A percentile compares a stretch with the other conserved stretches of the same genome.
These are phyloP conservation scores for Cutaneotrichosporon sp. DNA, from an alignment of 1,284 basidiomycete species.

Conservation along the genomic window DNA sequence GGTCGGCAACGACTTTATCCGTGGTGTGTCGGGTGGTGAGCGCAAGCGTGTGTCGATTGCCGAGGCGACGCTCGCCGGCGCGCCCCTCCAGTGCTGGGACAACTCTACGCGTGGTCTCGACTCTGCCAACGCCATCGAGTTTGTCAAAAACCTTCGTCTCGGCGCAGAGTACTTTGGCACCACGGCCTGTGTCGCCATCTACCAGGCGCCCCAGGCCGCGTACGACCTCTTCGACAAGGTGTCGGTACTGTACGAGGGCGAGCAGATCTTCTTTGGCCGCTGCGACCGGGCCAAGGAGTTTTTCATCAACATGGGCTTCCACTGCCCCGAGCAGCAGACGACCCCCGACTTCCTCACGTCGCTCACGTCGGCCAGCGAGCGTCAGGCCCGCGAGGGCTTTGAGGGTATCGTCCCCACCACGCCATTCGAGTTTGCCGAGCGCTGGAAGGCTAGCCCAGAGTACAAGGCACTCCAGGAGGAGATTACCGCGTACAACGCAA, in stretches of 20 bases:
- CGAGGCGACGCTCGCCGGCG: conserved; percentile 47
- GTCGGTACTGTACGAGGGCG: conserved; percentile 70
- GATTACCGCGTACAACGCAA: conserved; percentile 43
- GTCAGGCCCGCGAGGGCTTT: conserved; percentile 54
- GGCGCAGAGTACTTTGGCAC: conserved; percentile 50
- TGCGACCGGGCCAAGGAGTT: conserved; percentile 66
- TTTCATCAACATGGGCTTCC: conserved; percentile 72
- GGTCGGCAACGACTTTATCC: conserved; percentile 49
- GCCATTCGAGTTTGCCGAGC: conserved; percentile 55
- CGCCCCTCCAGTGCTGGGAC: conserved; percentile 50
- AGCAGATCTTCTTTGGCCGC: conserved; percentile 75
- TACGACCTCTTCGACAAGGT: conserved; percentile 64
- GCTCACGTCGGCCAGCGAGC: conserved; percentile 60
- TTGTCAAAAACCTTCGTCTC: conserved; percentile 53
- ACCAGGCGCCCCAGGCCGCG: conserved; percentile 52
- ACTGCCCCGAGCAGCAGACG: conserved; percentile 50
- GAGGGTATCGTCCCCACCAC: conserved; percentile 56
- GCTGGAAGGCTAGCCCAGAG: conserved; percentile 43
- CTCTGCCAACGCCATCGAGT: conserved; percentile 55
- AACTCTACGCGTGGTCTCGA: conserved; percentile 55
- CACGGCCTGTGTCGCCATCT: conserved; percentile 48
- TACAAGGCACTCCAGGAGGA: conserved; percentile 42
- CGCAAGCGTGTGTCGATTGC: conserved; percentile 55
- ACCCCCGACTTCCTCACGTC: conserved; percentile 57
- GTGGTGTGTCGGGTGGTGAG: conserved; percentile 55